phyloP scores from a whole-genome alignment of 75 land plant species.

The Chamaecyparis obtusa region DNA sequence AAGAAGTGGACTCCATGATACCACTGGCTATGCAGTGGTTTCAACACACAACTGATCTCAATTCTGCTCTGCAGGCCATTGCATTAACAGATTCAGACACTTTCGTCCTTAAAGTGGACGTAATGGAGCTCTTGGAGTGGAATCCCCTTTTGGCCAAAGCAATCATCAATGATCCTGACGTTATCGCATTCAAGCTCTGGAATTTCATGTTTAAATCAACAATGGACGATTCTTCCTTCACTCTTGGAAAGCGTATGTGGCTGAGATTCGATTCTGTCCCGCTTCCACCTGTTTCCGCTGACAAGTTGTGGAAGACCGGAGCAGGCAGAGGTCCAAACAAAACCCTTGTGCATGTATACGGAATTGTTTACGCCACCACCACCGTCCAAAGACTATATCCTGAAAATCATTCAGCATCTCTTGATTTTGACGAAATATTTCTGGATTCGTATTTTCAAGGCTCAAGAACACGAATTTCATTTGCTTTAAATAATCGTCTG shows the following conservation, averaged over 20 bases:
- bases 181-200: constrained; percentile 15
- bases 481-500: not conserved
- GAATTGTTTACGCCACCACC: constrained; percentile 16
- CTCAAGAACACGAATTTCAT: not conserved
- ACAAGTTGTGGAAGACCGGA: not conserved
- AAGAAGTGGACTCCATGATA: not conserved
- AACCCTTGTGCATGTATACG: constrained; percentile 15
- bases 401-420: not conserved
- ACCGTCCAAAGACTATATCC: constrained; percentile 14
- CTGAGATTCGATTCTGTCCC: constrained; percentile 11
- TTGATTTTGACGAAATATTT: not conserved
- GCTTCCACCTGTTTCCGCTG: constrained; percentile 6
- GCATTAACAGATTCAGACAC: not conserved
- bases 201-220: constrained; percentile 6
- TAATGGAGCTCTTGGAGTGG: constrained; percentile 20
- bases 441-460: not conserved
- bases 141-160: constrained; percentile 13
- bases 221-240: too few species aligned
- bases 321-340: not conserved
- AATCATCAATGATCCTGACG: constrained; percentile 9
- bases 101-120: constrained; percentile 5
- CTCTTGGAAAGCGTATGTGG: constrained; percentile 16
- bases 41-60: not conserved
- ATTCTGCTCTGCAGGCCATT: not conserved
- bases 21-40: constrained; percentile 2